phyloP scores from a whole-genome alignment of 2,329 filamentous ascomycete species.

The Claviceps paspali region DNA sequence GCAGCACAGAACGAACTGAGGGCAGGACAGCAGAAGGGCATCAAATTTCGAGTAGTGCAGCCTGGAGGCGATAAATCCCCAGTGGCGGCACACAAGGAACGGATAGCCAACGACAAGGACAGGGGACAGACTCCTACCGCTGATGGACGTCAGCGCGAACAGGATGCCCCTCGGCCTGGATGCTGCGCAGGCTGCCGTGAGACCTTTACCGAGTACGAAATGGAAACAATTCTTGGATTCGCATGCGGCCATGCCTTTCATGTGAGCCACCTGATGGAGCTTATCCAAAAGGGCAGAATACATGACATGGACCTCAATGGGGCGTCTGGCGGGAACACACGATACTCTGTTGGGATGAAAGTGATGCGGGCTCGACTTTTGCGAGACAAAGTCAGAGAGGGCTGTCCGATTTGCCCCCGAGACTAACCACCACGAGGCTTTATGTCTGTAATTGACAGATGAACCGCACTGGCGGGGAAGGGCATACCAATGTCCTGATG shows the following conservation, averaged over 20 bases:
- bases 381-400: conserved; percentile 50
- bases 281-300: conserved; percentile 28
- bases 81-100: conserved; percentile 11
- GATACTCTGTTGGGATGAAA: conserved; percentile 65
- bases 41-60: conserved; percentile 68
- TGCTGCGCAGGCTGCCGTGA: conserved; percentile 44
- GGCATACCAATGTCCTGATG: not conserved
- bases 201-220: conserved; percentile 44
- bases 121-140: not conserved
- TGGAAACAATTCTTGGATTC: conserved; percentile 63
- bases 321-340: conserved; percentile 25
- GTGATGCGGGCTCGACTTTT: conserved; percentile 73
- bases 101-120: conserved; percentile 10
- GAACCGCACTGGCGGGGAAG: not conserved
- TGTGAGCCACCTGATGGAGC: conserved; percentile 51
- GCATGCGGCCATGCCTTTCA: conserved; percentile 75
- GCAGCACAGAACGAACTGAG: conserved; percentile 69
- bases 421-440: not conserved
- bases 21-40: conserved; percentile 63
- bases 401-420: conserved; percentile 43
- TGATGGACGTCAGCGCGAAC: conserved; percentile 11
- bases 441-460: not conserved
- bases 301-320: conserved; percentile 32
- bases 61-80: conserved; percentile 25
- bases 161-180: conserved; percentile 28